Base-by-base conservation (phyloP, 768 basidiomycete genomes). In the Rhodotorula taiwanensis region DNA sequence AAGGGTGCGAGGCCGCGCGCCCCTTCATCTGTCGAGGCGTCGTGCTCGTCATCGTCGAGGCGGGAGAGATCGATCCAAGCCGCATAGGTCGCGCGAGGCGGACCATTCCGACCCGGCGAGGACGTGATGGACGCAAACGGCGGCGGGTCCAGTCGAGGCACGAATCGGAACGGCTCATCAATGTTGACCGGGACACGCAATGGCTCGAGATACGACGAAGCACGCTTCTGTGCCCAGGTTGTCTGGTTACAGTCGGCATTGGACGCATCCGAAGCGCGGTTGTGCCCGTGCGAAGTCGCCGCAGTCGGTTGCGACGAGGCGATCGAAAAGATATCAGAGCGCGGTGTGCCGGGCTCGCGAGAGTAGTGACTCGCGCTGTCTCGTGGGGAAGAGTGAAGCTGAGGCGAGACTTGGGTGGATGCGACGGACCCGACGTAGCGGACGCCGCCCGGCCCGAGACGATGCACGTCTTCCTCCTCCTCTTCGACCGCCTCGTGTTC, bases 141-240 rank as follows among this genome's bases (percentile, higher is more conserved):
- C 9, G 71, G 61, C 5, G 64, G 65, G 30, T 61, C 52, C n/a
- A 70, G 43, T 1, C 49, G 49, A 5, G 67, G 66, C 1, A 69
- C 68, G 49, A 71, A 73, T 33, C 67, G 68, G 52, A 73, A 67
- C 9, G 66, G 66, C 16, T 62, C 52, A 30, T 58, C 54, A 27
- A 66, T 65, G 30, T 51, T 20, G 27, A 69, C 31, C 44, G 42
- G 39, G 15, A 69, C 62, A 21, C 49, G 34, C 7, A 67, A 44
- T 18, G 66, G 67, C 15, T 65, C 55, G 33, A 30, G 30, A 42
- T 44, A 63, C 34, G 60, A 60, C 13, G 50, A 42, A 9, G 36
- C 36, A 21, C 55, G 58, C 43, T 58, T 62, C 43, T 59, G 52
- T 16, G 36, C 36, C 36, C 36, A 39, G 36, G 10, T 39, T 16